These are phyloP conservation scores for Lodderomyces beijingensis DNA, from an alignment of 1,139 yeast genomes.

Conservation along the genomic window DNA sequence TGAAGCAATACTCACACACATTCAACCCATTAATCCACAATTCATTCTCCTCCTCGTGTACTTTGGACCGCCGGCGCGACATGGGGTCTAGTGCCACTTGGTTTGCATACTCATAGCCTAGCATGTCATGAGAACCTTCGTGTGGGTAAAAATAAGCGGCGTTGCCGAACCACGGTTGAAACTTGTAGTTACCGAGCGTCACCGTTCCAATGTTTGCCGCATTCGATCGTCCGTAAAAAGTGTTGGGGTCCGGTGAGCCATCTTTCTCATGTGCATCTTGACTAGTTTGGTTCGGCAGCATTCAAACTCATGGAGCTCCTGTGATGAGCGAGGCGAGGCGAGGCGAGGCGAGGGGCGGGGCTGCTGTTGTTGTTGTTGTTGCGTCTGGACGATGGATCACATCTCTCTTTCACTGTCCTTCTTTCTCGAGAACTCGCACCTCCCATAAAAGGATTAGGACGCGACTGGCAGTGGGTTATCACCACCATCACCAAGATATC, in stretches of 20 bases:
- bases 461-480: too few relatives aligned
- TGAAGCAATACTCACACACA: constrained; percentile 82
- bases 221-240: constrained; percentile 56
- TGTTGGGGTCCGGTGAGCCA: too few relatives aligned
- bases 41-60: constrained; percentile 5
- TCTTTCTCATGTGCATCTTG: too few relatives aligned
- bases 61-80: constrained; percentile 12
- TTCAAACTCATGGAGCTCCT: constrained; percentile 4
- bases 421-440: too few relatives aligned
- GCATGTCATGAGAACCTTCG: constrained; percentile 19
- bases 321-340: too few relatives aligned
- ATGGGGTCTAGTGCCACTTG: constrained; percentile 18
- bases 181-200: constrained; percentile 58
- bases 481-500: too few relatives aligned
- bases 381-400: too few relatives aligned
- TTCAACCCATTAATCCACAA: constrained; percentile 59
- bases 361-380: too few relatives aligned
- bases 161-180: constrained; percentile 84
- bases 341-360: too few relatives aligned
- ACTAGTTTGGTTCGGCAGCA: too few relatives aligned
- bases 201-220: constrained; percentile 61
- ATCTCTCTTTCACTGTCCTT: too few relatives aligned
- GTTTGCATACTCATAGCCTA: constrained; percentile 26
- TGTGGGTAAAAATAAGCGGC: constrained; percentile 59
- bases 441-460: too few relatives aligned